phyloP scores from a whole-genome alignment of 352 stramenopile species.

The Salisapilia sapeloensis region DNA sequence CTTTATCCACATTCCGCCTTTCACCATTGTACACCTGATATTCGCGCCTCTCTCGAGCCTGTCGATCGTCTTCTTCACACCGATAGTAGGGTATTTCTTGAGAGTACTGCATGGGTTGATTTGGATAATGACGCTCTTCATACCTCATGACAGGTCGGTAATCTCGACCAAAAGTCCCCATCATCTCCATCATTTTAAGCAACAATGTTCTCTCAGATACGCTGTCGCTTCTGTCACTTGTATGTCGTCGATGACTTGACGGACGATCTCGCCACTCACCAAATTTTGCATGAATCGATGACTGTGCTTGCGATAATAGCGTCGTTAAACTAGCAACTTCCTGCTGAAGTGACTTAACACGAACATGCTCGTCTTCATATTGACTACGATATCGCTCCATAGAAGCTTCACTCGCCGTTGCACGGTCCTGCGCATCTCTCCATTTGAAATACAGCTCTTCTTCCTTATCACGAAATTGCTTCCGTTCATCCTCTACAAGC shows the following conservation, averaged over 20 bases:
- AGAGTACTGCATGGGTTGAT: too few species aligned
- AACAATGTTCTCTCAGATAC: slow-evolving; percentile 19
- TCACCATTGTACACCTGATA: too few species aligned
- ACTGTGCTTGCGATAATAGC: slow-evolving; percentile 40
- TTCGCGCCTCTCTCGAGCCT: too few species aligned
- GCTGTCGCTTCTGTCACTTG: slow-evolving; percentile 2
- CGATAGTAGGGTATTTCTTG: too few species aligned
- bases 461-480: slow-evolving; percentile 32
- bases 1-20: too few species aligned
- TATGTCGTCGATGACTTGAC: neutral
- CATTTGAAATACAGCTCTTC: slow-evolving; percentile 30
- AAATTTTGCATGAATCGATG: slow-evolving; percentile 23
- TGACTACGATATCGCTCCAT: slow-evolving; percentile 46
- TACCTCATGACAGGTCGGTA: too few species aligned
- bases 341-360: slow-evolving; percentile 45
- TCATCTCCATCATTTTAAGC: slow-evolving; percentile 55
- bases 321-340: slow-evolving; percentile 45
- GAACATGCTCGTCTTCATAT: slow-evolving; percentile 61
- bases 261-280: slow-evolving; percentile 3
- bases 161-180: slow-evolving; percentile 17
- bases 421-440: slow-evolving; percentile 21
- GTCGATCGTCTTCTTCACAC: too few species aligned
- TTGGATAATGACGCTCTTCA: too few species aligned
- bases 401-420: slow-evolving; percentile 28
- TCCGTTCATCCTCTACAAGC: slow-evolving; percentile 27